Percentiles rank a stretch among this genome's conserved stretches.
Evolutionary conservation across 2,329 filamentous ascomycete species (phyloP).

Genomic region (Alternaria conjuncta): DNA sequence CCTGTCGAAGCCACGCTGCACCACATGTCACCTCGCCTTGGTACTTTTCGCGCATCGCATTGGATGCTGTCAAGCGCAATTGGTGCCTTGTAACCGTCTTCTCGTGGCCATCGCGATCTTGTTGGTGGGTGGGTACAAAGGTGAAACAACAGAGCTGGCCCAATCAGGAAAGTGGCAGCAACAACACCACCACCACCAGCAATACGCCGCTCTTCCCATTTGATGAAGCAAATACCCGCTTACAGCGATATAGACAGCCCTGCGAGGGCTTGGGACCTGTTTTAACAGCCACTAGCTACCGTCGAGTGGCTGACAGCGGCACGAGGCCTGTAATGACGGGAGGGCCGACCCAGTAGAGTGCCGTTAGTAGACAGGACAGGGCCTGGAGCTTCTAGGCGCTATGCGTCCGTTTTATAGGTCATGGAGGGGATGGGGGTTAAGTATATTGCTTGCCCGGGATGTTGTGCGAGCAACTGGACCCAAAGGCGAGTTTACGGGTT

Average conservation of each 20-base stretch:
- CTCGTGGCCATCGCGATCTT: background rate
- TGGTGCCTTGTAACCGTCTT: background rate
- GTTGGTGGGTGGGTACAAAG: conserved; percentile 10
- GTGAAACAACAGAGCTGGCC: conserved; percentile 10
- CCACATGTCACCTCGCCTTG: conserved; percentile 1
- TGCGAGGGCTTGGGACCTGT: background rate
- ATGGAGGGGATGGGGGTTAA: conserved; percentile 12
- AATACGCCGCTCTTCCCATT: background rate
- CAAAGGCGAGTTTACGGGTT: background rate
- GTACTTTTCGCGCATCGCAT: background rate
- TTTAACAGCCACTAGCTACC: background rate
- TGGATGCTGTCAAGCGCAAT: background rate
- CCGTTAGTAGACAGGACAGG: conserved; percentile 2
- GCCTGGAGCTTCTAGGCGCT: background rate
- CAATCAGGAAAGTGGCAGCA: conserved; percentile 20
- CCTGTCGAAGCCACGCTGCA: background rate
- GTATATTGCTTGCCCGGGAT: conserved; percentile 4
- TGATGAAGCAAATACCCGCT: background rate
- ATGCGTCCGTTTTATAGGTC: conserved; percentile 6
- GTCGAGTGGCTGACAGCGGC: conserved; percentile 16
- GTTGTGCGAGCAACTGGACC: background rate
- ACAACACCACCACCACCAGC: conserved; percentile 4
- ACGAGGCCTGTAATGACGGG: conserved; percentile 9
- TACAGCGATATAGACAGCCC: background rate
- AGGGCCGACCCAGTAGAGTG: conserved; percentile 8